Base-by-base conservation (phyloP, 805 yeast genomes). In the Starmerella stigmatis region DNA sequence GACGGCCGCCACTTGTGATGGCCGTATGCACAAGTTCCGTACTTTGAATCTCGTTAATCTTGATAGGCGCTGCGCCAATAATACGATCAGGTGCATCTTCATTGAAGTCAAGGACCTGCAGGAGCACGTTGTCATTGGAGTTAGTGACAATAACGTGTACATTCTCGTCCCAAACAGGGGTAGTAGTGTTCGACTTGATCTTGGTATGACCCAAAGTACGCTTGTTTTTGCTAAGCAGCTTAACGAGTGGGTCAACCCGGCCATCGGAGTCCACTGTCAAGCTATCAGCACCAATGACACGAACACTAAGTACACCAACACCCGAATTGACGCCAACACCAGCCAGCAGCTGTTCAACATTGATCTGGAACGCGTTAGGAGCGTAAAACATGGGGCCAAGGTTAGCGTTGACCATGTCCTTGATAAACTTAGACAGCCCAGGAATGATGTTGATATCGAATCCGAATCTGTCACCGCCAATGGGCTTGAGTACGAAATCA, bases 311-410 rank as follows among this genome's bases (percentile, higher is more conserved):
- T 26, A 92, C 83, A 66, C 99, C 99, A 55, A 86, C 71, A 6
- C 97, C 81, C 29, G 89, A 76, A 57, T 79, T 79, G 44, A 76
- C 63, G 36, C 89, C 79, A 48, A 78, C 74, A 58, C 96, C 95
- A 17, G 94, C 81, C 56, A 89, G 64, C 60, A 92, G 68, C 66
- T 86, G 96, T 60, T 94, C 94, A 37, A 92, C 74, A 58, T 94
- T 92, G 60, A 92, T 67, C 68, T 92, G 94, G 71, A 88, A 83
- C 3, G 96, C 86, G 52, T 92, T 79, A 12, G 99, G 99, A 36
- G 82, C 72, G 57, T 85, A 81, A 40, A 89, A 60, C 69, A 92
- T 75, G 25, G 96, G 92, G 9, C 97, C 97, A 43, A 76, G 78
- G 64, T 81, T 88, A 60, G 86, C 84, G 57, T 74, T 76, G 21